A percentile compares a stretch with the other conserved stretches of the same genome.
Conservation (phyloP, 2,329 filamentous ascomycete genomes). For the Pseudocercospora vitis region DNA sequence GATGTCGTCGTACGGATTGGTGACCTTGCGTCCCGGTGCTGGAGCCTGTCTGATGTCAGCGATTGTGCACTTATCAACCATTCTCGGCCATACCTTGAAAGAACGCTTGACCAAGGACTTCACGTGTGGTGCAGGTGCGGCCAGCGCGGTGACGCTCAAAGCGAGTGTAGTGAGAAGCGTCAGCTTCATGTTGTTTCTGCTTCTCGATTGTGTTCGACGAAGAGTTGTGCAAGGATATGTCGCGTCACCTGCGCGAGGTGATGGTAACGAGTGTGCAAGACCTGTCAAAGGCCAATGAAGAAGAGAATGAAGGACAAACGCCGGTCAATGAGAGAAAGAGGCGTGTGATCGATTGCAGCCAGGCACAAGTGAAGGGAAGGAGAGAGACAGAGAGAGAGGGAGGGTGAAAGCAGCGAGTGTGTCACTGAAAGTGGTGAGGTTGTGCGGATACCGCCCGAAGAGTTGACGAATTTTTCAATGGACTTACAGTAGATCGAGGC, state of each 20-base stretch:
- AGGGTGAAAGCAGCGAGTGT: conserved; percentile 4
- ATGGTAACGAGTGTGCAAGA: conserved; percentile 1
- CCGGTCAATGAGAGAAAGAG: conserved; percentile 6
- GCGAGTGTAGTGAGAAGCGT: conserved; percentile 34
- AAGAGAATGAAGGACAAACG: conserved; percentile 8
- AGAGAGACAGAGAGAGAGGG: no score
- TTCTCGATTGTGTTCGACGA: not conserved
- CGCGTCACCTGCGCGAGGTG: not conserved
- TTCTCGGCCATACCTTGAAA: conserved; percentile 7
- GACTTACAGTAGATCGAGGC: not conserved
- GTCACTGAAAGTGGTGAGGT: not conserved
- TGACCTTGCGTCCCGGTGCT: conserved; percentile 44
- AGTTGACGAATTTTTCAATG: not conserved
- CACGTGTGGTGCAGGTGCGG: conserved; percentile 44
- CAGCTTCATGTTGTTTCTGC: conserved; percentile 2
- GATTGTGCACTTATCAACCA: conserved; percentile 31
- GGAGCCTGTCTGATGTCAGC: conserved; percentile 63
- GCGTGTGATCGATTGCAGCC: conserved; percentile 7
- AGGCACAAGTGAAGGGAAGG: conserved; percentile 11
- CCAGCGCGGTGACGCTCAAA: conserved; percentile 49
- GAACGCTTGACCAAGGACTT: conserved; percentile 22
- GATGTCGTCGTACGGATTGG: conserved; percentile 62
- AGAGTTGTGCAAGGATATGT: conserved; percentile 5
- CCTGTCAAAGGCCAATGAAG: conserved; percentile 6
- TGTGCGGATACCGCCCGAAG: not conserved